Evolutionary conservation across 805 yeast genomes (phyloP).

Genomic region (Candida parachauliodes): DNA sequence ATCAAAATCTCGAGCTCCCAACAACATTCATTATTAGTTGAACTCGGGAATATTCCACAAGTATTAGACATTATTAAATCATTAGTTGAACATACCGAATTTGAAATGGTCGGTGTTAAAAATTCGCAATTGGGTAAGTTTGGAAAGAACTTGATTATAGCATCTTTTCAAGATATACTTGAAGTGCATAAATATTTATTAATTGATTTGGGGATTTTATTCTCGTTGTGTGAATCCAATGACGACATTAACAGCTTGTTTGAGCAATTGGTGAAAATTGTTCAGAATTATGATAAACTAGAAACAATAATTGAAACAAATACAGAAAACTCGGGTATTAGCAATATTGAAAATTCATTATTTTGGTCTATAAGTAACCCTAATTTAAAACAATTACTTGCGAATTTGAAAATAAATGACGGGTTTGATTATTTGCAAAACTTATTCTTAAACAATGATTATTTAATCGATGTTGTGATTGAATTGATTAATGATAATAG

Average conservation of each 20-base stretch:
- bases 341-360: conserved; percentile 22
- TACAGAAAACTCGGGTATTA: conserved; percentile 11
- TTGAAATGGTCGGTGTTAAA: conserved; percentile 3
- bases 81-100: conserved; percentile 15
- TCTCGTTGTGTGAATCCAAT: conserved; percentile 31
- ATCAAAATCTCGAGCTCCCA: conserved; percentile 27
- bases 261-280: conserved; percentile 20
- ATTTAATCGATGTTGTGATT: conserved; percentile 35
- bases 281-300: conserved; percentile 21
- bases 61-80: conserved; percentile 20
- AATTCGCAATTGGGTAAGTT: conserved; percentile 17
- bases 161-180: conserved; percentile 26
- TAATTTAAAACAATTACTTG: conserved; percentile 16
- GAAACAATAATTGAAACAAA: conserved; percentile 24
- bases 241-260: conserved; percentile 22
- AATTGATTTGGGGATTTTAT: conserved; percentile 25
- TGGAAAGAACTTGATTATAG: conserved; percentile 21
- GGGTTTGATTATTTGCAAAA: conserved; percentile 25
- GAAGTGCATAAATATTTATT: conserved; percentile 26
- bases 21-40: conserved; percentile 16
- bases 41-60: conserved; percentile 25
- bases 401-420: conserved; percentile 15
- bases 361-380: conserved; percentile 27
- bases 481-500: conserved; percentile 30
- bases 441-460: conserved; percentile 20